Evolutionary conservation across 371 early-diverging fungal genomes (phyloP), one percentile per base, ranked within the genome.

Genomic region (Saksenaea oblongispora): DNA sequence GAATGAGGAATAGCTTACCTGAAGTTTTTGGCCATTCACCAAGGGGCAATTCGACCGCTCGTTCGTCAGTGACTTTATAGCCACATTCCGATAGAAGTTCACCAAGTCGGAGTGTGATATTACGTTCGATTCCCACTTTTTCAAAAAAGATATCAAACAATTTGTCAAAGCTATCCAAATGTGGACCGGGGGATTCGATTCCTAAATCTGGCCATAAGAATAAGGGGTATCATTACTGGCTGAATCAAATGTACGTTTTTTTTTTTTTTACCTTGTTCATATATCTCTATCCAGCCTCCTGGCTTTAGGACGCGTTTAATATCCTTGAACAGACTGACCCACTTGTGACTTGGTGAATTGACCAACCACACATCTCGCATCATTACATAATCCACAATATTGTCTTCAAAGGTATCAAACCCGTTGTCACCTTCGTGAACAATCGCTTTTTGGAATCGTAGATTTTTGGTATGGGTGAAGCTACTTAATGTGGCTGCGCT

Each of bases 281-380:
- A 63, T 2, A 65, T 44, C 37, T 72, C 72, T 3, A 67, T 39
- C 59, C 63, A 67, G n/a, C 72, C 72, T n/a, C 69, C 72, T 3
- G 76, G 76, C 54, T 75, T 73, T 18, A 79, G 34, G 26, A 79
- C 61, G 1, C 79, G 65, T 56, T 60, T 70, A 1, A 67, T 64
- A 34, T 75, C 65, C 14, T 59, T 37, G 13, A 79, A 55, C 3
- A 73, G 35, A 26, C 61, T 57, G 10, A 39, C 17, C 79, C 79
- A 79, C 53, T 70, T 65, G 35, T 62, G 61, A 2, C 27, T 39
- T 4, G 76, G 74, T 5, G 70, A 58, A 39, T 72, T 73, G 15
- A 68, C 62, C 5, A 71, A 37, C 72, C 74, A 75, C 5, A 67
- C 62, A 55, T 75, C 74, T 18, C 76, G 62, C 65, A 75, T 64